These are phyloP conservation scores for Mycena kentingensis DNA, from an alignment of 768 basidiomycete species.

Conservation along the genomic window DNA sequence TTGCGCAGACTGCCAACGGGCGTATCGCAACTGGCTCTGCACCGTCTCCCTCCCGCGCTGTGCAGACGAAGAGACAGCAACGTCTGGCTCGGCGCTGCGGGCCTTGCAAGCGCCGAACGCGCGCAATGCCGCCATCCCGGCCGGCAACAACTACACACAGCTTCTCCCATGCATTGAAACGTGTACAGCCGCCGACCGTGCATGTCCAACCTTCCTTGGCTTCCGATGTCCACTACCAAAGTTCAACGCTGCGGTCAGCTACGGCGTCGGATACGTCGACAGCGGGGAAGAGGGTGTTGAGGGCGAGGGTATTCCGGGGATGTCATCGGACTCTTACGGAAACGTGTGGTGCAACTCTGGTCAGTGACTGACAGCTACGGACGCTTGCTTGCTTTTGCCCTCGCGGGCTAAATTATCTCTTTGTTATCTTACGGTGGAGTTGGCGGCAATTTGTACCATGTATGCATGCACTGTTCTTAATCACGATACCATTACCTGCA, in stretches of 20 bases:
- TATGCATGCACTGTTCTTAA: too few species aligned
- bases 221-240: constrained; percentile 64
- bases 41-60: constrained; percentile 74
- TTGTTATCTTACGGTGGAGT: neutral
- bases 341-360: constrained; percentile 73
- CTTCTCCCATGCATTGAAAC: constrained; percentile 80
- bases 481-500: too few species aligned
- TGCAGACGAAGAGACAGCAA: constrained; percentile 38
- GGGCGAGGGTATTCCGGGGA: constrained; percentile 53
- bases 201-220: constrained; percentile 73
- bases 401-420: neutral
- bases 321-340: constrained; percentile 66
- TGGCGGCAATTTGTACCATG: too few species aligned
- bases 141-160: constrained; percentile 50
- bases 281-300: constrained; percentile 46
- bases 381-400: too few species aligned
- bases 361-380: neutral
- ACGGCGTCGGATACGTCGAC: constrained; percentile 78
- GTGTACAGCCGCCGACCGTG: constrained; percentile 70
- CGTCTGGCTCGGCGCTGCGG: constrained; percentile 30
- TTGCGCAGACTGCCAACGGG: constrained; percentile 72
- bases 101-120: constrained; percentile 26
- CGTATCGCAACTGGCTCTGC: constrained; percentile 82
- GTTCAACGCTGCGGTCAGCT: constrained; percentile 68
- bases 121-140: constrained; percentile 53